Base-by-base conservation (phyloP, 202 grass and related monocot species). In the Panicum virgatum region DNA sequence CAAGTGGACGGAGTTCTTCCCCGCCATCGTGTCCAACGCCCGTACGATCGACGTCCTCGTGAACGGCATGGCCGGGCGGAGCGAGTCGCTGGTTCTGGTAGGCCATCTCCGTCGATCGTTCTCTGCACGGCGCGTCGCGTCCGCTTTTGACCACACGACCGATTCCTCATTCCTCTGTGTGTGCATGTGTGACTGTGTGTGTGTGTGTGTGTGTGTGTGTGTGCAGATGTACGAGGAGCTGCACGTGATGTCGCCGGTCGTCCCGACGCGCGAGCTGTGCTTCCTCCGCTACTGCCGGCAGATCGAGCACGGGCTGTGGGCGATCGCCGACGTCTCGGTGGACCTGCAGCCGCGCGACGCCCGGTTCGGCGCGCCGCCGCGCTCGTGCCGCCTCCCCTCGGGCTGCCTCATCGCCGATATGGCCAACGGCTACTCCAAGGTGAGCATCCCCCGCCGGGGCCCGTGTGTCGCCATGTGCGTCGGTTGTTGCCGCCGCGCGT, bases 151-250 rank as follows among this genome's bases (percentile, higher is more conserved):
- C 22, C 11, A 14, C 25, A 32, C 59, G 16, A 1, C 6, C 19
- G 29, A 22, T 22, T 47, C 5, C 32, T 34, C 2, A 36, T 14
- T 5, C 4, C 4, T 66, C 0, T 66, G 19, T 12, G 37, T n/a
- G n/a, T n/a, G n/a, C n/a, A n/a, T n/a, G n/a, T n/a, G n/a, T n/a
- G n/a, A n/a, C n/a, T n/a, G n/a, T n/a, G n/a, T n/a, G n/a, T n/a
- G n/a, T n/a, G n/a, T n/a, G n/a, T n/a, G n/a, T n/a, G n/a, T n/a
- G n/a, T n/a, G n/a, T n/a, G n/a, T n/a, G 61, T 20, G 7, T 12
- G 50, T 9, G 57, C 75, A 99, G 96, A 99, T 99, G 92, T 87
- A 96, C 68, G 92, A 99, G 86, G 92, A 99, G 75, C 72, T 99
- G 68, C 93, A 99, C 51, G 48, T 96, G 63, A 88, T 88, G 72